Percentiles rank a stretch among this genome's conserved stretches.
Conservation (phyloP, 148 eudicot species). For the Fagopyrum tataricum region DNA sequence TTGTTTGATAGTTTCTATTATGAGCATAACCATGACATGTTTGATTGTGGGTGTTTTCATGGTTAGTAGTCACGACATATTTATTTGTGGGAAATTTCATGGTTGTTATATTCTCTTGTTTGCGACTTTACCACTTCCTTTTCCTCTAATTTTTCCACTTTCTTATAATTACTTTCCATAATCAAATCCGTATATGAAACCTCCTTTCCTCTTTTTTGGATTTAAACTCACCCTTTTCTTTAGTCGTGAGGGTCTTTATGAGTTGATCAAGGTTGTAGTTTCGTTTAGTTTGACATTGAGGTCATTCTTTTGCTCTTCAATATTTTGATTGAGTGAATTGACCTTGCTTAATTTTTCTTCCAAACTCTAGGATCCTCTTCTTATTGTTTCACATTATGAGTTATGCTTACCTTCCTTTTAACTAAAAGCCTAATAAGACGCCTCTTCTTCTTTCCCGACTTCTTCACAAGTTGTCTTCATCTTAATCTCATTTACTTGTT, state of each 20-base stretch:
- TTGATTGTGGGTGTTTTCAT: too few species aligned
- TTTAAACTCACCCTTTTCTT: slow-evolving; percentile 14
- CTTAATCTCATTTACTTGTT: too few species aligned
- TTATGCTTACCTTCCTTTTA: slow-evolving; percentile 34
- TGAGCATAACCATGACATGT: too few species aligned
- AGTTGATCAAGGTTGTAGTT: slow-evolving; percentile 44
- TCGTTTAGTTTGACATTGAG: slow-evolving; percentile 33
- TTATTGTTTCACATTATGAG: slow-evolving; percentile 27
- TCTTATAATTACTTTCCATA: neutral
- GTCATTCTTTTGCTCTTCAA: slow-evolving; percentile 28
- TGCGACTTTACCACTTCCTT: slow-evolving; percentile 17
- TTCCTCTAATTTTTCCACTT: slow-evolving; percentile 24
- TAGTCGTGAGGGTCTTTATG: slow-evolving; percentile 36
- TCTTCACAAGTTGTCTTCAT: too few species aligned
- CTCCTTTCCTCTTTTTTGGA: slow-evolving; percentile 17
- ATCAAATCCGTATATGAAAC: slow-evolving; percentile 19
- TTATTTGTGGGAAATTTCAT: too few species aligned
- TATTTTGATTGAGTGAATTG: slow-evolving; percentile 28
- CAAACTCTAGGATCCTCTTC: slow-evolving; percentile 39
- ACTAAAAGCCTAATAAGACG: slow-evolving; percentile 43
- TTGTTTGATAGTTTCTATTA: too few species aligned
- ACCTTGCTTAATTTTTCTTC: slow-evolving; percentile 47
- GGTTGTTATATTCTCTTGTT: too few species aligned
- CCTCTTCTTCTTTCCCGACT: too few species aligned
- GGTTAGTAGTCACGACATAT: too few species aligned